Evolutionary conservation across 2,329 filamentous ascomycete species (phyloP).

Genomic region (Aspergillus floridensis): DNA sequence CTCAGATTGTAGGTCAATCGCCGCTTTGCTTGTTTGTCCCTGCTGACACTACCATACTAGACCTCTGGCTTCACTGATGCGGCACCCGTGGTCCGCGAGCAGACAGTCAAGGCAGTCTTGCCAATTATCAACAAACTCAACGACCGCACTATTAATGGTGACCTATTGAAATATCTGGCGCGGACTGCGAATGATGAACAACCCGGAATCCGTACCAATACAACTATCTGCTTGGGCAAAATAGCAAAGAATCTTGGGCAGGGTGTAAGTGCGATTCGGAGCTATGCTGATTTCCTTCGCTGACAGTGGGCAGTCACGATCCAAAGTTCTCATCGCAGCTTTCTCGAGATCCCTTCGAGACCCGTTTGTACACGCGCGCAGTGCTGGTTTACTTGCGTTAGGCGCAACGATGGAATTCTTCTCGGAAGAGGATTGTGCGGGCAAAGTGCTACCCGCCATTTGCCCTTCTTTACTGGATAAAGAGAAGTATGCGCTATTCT

Average conservation of each 20-base stretch:
- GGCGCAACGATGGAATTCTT: slow-evolving; percentile 84
- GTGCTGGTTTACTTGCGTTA: slow-evolving; percentile 82
- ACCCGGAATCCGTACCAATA: slow-evolving; percentile 94
- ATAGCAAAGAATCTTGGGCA: slow-evolving; percentile 85
- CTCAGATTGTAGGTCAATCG: slow-evolving; percentile 69
- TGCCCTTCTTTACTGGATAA: slow-evolving; percentile 87
- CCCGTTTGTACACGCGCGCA: slow-evolving; percentile 90
- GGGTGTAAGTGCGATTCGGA: slow-evolving; percentile 40
- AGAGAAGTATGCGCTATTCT: slow-evolving; percentile 63
- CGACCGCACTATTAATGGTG: slow-evolving; percentile 89
- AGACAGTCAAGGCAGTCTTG: slow-evolving; percentile 91
- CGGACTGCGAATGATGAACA: slow-evolving; percentile 98
- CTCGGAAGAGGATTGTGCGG: slow-evolving; percentile 82
- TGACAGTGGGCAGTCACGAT: slow-evolving; percentile 59
- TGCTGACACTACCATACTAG: slow-evolving; percentile 42
- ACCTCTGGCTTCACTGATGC: slow-evolving; percentile 92
- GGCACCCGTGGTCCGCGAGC: slow-evolving; percentile 87
- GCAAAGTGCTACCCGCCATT: slow-evolving; percentile 76
- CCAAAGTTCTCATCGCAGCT: slow-evolving; percentile 89
- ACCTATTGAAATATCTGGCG: slow-evolving; percentile 83
- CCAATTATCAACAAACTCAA: slow-evolving; percentile 85
- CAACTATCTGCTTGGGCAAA: slow-evolving; percentile 94
- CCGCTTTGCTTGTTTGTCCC: neutral
- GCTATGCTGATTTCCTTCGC: slow-evolving; percentile 1
- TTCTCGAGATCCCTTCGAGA: slow-evolving; percentile 87